These are phyloP conservation scores for Conticribra weissflogii DNA, from an alignment of 108 stramenopile species.

Conservation along the genomic window DNA sequence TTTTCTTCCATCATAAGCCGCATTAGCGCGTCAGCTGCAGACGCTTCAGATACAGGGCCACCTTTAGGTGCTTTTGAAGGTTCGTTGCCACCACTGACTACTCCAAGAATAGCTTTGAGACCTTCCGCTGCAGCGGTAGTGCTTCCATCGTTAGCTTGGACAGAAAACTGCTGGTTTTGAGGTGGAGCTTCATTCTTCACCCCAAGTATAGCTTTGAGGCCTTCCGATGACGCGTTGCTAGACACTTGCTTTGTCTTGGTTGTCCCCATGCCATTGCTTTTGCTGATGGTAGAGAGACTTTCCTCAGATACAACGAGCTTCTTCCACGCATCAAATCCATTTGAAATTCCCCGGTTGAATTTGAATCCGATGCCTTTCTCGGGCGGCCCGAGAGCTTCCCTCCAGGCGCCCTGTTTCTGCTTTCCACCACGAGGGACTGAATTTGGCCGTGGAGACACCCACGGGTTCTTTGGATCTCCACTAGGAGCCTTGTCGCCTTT, in stretches of 20 bases:
- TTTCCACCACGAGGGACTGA: constrained; percentile 50
- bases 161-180: constrained; percentile 15
- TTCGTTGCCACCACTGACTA: constrained; percentile 15
- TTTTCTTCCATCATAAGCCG: constrained; percentile 56
- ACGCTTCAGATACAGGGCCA: constrained; percentile 18
- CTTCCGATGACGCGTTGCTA: constrained; percentile 20
- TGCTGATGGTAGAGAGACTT: not conserved
- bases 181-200: constrained; percentile 18
- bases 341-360: constrained; percentile 46
- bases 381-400: constrained; percentile 68
- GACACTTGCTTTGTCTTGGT: constrained; percentile 23
- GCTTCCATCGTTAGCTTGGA: not conserved
- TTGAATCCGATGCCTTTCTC: constrained; percentile 71
- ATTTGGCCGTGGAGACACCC: constrained; percentile 32
- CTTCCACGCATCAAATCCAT: constrained; percentile 65
- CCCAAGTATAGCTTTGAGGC: constrained; percentile 52
- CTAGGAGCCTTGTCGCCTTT: constrained; percentile 10
- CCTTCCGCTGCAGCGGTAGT: constrained; percentile 32
- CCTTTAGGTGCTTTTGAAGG: constrained; percentile 12
- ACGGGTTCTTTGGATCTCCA: constrained; percentile 23
- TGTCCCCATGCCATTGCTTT: constrained; percentile 7
- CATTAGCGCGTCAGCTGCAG: constrained; percentile 74
- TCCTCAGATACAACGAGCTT: constrained; percentile 31
- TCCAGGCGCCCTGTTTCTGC: constrained; percentile 68
- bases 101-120: constrained; percentile 73